These are phyloP conservation scores for Lachnellula occidentalis DNA, from an alignment of 2,329 filamentous ascomycete species.

Conservation along the genomic window DNA sequence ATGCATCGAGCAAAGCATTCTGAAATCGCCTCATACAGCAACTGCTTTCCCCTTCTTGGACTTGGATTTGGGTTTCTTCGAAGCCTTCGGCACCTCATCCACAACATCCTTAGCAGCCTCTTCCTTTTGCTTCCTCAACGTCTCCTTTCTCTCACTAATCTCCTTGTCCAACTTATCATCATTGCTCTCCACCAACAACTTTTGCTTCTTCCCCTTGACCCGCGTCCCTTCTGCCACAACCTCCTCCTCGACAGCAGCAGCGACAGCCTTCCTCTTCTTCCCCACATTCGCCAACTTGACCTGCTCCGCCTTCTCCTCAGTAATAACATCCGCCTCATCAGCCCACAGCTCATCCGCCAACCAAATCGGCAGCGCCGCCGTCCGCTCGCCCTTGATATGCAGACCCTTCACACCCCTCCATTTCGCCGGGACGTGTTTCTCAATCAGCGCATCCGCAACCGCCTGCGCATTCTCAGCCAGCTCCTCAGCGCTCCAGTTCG, in stretches of 20 bases:
- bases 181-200: constrained; percentile 26
- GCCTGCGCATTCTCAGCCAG: constrained; percentile 75
- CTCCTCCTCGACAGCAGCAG: constrained; percentile 29
- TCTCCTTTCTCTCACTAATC: constrained; percentile 32
- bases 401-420: constrained; percentile 82
- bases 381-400: constrained; percentile 80
- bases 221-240: constrained; percentile 24
- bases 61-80: constrained; percentile 6
- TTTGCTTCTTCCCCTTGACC: constrained; percentile 35
- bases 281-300: constrained; percentile 42
- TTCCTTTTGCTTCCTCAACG: constrained; percentile 33
- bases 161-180: constrained; percentile 33
- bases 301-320: constrained; percentile 42
- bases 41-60: not conserved
- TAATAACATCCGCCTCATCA: constrained; percentile 68
- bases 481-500: constrained; percentile 68
- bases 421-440: constrained; percentile 76
- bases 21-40: not conserved
- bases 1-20: not conserved
- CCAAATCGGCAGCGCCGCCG: constrained; percentile 89
- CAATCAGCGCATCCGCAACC: constrained; percentile 63
- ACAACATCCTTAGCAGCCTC: constrained; percentile 26
- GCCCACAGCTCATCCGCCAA: constrained; percentile 87
- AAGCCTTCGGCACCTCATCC: constrained; percentile 19
- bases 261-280: constrained; percentile 47